Evolutionary conservation across 202 grass and related monocot genomes (phyloP).

Genomic region (Bolboschoenoplectus hybrid): DNA sequence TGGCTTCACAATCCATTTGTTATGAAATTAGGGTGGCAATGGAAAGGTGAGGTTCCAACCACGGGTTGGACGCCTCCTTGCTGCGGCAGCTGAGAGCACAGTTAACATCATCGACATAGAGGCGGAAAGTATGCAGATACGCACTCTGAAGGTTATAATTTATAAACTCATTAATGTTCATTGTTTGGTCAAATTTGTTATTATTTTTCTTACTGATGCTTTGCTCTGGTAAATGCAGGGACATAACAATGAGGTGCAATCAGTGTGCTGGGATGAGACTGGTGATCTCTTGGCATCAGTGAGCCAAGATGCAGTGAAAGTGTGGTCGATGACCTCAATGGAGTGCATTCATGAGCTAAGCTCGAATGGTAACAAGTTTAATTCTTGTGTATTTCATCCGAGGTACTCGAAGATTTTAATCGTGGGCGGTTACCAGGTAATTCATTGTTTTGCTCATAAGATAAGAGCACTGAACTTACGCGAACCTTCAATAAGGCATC

Average conservation of each 20-base stretch:
- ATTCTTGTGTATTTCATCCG: slow-evolving; percentile 91
- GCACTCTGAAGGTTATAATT: slow-evolving; percentile 48
- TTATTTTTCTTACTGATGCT: slow-evolving; percentile 1
- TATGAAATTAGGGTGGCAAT: slow-evolving; percentile 65
- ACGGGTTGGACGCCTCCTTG: slow-evolving; percentile 67
- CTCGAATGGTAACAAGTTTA: slow-evolving; percentile 79
- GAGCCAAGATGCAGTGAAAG: slow-evolving; percentile 82
- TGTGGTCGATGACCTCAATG: slow-evolving; percentile 68
- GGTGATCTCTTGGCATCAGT: slow-evolving; percentile 78
- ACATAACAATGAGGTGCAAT: slow-evolving; percentile 71
- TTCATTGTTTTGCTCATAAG: slow-evolving; percentile 26
- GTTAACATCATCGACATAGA: slow-evolving; percentile 85
- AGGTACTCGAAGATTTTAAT: slow-evolving; percentile 74
- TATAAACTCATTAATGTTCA: slow-evolving; percentile 20
- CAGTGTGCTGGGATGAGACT: slow-evolving; percentile 85
- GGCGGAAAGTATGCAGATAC: slow-evolving; percentile 45
- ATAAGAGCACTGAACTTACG: not conserved
- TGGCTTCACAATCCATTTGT: slow-evolving; percentile 35
- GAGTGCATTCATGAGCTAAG: slow-evolving; percentile 64
- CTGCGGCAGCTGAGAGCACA: slow-evolving; percentile 66
- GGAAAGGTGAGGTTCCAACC: slow-evolving; percentile 87
- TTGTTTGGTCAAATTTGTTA: slow-evolving; percentile 1
- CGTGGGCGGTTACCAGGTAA: slow-evolving; percentile 92
- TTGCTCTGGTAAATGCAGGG: slow-evolving; percentile 52
- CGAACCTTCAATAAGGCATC: not conserved